Evolutionary conservation across 2,329 filamentous ascomycete species (phyloP), one percentile per base, ranked within the genome.

Genomic region (Fusarium vanettenii): DNA sequence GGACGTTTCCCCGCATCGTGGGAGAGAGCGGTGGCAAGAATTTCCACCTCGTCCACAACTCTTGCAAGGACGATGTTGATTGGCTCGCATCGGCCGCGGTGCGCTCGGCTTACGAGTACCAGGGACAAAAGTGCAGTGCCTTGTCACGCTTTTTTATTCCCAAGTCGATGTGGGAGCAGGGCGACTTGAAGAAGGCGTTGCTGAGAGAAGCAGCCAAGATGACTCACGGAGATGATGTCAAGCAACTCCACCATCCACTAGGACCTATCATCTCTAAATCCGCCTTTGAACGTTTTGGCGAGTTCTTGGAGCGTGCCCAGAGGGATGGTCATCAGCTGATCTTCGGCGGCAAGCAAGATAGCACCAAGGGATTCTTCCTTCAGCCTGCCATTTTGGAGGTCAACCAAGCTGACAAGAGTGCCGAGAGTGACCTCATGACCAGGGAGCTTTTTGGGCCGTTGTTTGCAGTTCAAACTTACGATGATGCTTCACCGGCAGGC

Each of bases 21-120:
- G 86, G 86, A 67, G 86, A 88, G 82, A 88, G 86, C 8, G 83
- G 84, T 66, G 86, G 86, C 68, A 88, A 88, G 83, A 88, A 88
- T 79, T 88, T 88, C 80, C 86, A 87, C 72, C 79, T 88, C 25
- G 71, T 88, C 60, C 86, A 88, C 35, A 67, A 67, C 20, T 62
- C 57, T 13, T 62, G 25, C 27, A 59, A 29, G n/a, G 29, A 67
- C 20, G 57, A 67, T 31, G 37, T 62, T 20, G 57, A 66, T 25
- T 66, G 64, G 39, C 60, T 64, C 7, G 37, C 60, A 11, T 68
- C 41, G 20, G 50, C 64, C 10, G 60, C 66, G 5, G 66, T 68
- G 3, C 50, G 66, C 8, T 64, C 60, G n/a, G 66, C 66, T 10
- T 64, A 33, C 25, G 66, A 60, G 66, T 64, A 33, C 60, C 60